phyloP scores from a whole-genome alignment of 1,284 basidiomycete genomes.

The Hemileia vastatrix region DNA sequence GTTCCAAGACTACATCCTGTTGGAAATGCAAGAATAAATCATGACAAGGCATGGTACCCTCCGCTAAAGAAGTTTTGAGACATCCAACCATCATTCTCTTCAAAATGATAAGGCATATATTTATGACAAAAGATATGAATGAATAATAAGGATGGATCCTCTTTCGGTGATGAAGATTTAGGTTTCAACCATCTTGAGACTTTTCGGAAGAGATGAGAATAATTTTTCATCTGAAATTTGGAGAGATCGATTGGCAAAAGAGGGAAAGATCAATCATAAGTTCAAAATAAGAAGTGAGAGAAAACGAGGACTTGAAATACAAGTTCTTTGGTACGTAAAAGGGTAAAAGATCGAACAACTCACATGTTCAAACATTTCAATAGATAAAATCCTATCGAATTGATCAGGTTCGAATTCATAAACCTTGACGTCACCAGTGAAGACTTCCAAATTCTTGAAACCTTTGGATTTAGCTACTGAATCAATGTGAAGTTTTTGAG shows the following conservation, averaged over 20 bases:
- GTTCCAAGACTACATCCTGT: slow-evolving; percentile 54
- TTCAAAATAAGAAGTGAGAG: too few relatives aligned
- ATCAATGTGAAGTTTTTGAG: slow-evolving; percentile 63
- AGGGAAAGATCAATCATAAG: too few relatives aligned
- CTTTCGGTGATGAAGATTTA: too few relatives aligned
- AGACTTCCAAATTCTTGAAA: slow-evolving; percentile 56
- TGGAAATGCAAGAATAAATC: slow-evolving; percentile 67
- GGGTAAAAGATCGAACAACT: too few relatives aligned
- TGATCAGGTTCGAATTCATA: slow-evolving; percentile 57
- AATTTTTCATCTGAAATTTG: slow-evolving; percentile 53
- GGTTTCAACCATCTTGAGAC: slow-evolving; percentile 60
- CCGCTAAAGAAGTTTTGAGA: slow-evolving; percentile 66
- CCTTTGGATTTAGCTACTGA: slow-evolving; percentile 51
- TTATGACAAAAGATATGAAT: slow-evolving; percentile 66
- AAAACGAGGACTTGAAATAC: too few relatives aligned
- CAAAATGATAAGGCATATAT: slow-evolving; percentile 56
- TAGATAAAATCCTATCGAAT: slow-evolving; percentile 66
- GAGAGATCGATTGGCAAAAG: too few relatives aligned
- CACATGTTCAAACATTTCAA: slow-evolving; percentile 80
- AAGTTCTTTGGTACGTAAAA: too few relatives aligned
- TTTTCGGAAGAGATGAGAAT: slow-evolving; percentile 58
- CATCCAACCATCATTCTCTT: slow-evolving; percentile 66
- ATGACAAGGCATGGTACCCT: slow-evolving; percentile 54
- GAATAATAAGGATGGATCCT: slow-evolving; percentile 59
- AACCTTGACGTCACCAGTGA: slow-evolving; percentile 63